These are phyloP conservation scores for Verticillium nonalfalfae DNA, from an alignment of 2,329 filamentous ascomycete genomes.

Conservation along the genomic window DNA sequence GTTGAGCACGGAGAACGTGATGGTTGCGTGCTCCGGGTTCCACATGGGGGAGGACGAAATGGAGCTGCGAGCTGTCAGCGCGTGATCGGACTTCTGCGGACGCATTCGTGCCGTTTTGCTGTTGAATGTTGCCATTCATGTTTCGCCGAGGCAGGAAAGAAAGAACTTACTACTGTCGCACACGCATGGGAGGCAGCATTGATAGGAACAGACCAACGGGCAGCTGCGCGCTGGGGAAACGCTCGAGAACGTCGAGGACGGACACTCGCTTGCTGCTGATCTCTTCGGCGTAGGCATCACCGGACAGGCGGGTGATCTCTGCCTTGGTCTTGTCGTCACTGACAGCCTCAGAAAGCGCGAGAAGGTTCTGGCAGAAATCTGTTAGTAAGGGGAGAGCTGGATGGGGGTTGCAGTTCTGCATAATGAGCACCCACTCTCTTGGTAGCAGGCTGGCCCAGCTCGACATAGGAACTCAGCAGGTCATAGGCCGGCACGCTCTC, in stretches of 20 bases:
- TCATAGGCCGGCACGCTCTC: slow-evolving; percentile 54
- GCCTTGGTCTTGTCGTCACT: slow-evolving; percentile 23
- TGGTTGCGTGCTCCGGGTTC: slow-evolving; percentile 44
- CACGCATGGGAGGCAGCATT: slow-evolving; percentile 57
- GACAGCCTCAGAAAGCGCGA: slow-evolving; percentile 12
- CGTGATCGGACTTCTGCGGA: slow-evolving; percentile 4
- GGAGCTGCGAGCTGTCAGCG: slow-evolving; percentile 26
- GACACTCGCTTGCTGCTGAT: slow-evolving; percentile 43
- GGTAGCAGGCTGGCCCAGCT: slow-evolving; percentile 66
- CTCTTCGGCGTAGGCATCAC: slow-evolving; percentile 28
- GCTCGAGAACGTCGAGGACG: slow-evolving; percentile 55
- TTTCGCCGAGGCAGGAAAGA: not conserved
- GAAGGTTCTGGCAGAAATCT: slow-evolving; percentile 21
- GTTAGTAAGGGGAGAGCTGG: too few relatives aligned
- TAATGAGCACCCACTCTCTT: slow-evolving; percentile 43
- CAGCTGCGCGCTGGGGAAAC: slow-evolving; percentile 42
- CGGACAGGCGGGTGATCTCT: slow-evolving; percentile 28
- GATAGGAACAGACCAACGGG: slow-evolving; percentile 54
- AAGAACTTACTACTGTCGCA: slow-evolving; percentile 21
- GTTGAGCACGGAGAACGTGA: slow-evolving; percentile 58
- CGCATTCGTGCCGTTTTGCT: too few relatives aligned
- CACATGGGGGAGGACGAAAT: slow-evolving; percentile 64
- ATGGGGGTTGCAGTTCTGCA: rapidly evolving
- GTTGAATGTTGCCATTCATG: not conserved
- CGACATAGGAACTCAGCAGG: slow-evolving; percentile 64